These are phyloP conservation scores for Thelonectria rubi DNA, from an alignment of 2,329 filamentous ascomycete species.

Conservation along the genomic window DNA sequence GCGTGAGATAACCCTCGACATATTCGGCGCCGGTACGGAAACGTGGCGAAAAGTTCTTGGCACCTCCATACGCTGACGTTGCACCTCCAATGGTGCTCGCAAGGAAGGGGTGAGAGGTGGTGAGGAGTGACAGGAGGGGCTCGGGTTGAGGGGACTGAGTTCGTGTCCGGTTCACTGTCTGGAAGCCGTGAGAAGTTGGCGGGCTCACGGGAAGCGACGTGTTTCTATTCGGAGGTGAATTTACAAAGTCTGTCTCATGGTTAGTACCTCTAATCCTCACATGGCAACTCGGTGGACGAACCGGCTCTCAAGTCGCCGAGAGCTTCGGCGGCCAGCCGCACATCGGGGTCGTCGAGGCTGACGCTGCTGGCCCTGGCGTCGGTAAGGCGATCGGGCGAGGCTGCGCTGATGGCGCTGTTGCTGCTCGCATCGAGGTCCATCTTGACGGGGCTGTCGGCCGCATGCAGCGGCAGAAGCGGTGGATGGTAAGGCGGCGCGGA, in stretches of 20 bases:
- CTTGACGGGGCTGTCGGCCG: conserved; percentile 55
- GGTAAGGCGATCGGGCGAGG: conserved; percentile 57
- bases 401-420: conserved; percentile 52
- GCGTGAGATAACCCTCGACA: conserved; percentile 86
- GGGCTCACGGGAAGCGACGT: conserved; percentile 53
- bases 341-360: conserved; percentile 72
- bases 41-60: conserved; percentile 89
- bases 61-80: conserved; percentile 83
- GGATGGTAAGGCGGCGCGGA: conserved; percentile 57
- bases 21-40: conserved; percentile 92
- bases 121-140: conserved; percentile 85
- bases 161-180: conserved; percentile 32
- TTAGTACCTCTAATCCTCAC: conserved; percentile 19
- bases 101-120: conserved; percentile 86
- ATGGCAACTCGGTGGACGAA: conserved; percentile 47
- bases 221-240: conserved; percentile 64
- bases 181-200: conserved; percentile 47
- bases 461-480: conserved; percentile 40
- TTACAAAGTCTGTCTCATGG: conserved; percentile 66
- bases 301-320: conserved; percentile 78
- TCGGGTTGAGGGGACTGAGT: conserved; percentile 68
- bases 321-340: conserved; percentile 77
- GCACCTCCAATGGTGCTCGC: conserved; percentile 87
- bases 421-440: conserved; percentile 59
- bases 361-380: conserved; percentile 61